Evolutionary conservation across 148 eudicot genomes (phyloP).

Genomic region (Chenopodium berlandieri): DNA sequence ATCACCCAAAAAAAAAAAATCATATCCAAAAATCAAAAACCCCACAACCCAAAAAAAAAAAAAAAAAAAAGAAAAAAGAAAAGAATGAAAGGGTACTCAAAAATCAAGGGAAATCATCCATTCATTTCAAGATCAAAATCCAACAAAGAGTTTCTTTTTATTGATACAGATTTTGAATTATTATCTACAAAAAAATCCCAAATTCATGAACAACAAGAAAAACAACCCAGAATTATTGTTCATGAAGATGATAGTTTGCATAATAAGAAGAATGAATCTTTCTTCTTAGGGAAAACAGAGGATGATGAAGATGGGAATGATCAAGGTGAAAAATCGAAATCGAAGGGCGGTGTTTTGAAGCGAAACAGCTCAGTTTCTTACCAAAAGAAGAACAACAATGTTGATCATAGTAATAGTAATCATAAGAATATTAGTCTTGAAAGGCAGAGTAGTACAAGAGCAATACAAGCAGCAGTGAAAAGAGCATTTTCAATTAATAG

Average conservation of each 20-base stretch:
- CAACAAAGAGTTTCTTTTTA: conserved; percentile 29
- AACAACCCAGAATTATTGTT: background rate
- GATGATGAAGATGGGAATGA: background rate
- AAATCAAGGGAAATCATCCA: conserved; percentile 27
- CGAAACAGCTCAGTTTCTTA: conserved; percentile 27
- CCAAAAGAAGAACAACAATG: conserved; percentile 13
- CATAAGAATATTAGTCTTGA: conserved; percentile 5
- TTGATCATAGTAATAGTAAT: background rate
- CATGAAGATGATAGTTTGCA: background rate
- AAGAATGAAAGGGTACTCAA: conserved; percentile 29
- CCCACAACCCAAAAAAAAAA: background rate
- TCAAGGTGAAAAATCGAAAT: background rate
- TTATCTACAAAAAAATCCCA: conserved; percentile 12
- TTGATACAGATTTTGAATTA: conserved; percentile 26
- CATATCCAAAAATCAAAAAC: background rate
- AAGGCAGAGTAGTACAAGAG: conserved; percentile 32
- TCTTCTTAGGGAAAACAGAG: background rate
- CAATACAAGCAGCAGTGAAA: conserved; percentile 29
- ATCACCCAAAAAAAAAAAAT: background rate
- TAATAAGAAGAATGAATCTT: background rate
- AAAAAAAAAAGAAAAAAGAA: background rate
- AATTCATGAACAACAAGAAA: conserved; percentile 10
- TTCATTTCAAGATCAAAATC: conserved; percentile 24
- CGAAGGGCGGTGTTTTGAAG: conserved; percentile 10
- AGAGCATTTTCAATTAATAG: conserved; percentile 31